phyloP scores from a whole-genome alignment of 2,329 filamentous ascomycete species.

The Thelonectria discophora region DNA sequence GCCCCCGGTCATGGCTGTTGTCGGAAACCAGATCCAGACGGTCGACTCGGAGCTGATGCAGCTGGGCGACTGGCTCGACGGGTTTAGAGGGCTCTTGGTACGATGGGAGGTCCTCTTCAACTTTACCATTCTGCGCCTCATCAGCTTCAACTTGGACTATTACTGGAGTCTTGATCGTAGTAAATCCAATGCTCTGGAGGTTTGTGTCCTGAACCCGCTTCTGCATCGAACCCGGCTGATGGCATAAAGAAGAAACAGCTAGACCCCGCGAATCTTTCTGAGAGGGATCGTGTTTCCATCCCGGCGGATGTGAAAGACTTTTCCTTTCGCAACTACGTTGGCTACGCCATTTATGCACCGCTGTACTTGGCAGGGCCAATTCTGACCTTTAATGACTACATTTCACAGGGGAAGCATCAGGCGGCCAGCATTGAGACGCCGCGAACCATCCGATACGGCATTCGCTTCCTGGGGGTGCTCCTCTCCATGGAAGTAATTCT shows the following conservation, averaged over 20 bases:
- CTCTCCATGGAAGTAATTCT: constrained; percentile 91
- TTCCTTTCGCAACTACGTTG: constrained; percentile 85
- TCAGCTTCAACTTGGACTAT: constrained; percentile 97
- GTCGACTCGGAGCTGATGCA: constrained; percentile 58
- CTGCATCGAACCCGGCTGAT: constrained; percentile 60
- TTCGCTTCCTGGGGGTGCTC: constrained; percentile 82
- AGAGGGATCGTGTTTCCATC: constrained; percentile 83
- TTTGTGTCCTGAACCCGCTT: constrained; percentile 58
- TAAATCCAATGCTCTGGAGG: constrained; percentile 77
- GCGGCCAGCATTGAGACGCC: constrained; percentile 73
- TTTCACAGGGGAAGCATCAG: constrained; percentile 82
- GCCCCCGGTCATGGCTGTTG: constrained; percentile 46
- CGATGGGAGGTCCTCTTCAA: constrained; percentile 99
- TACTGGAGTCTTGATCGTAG: constrained; percentile 84
- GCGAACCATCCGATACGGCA: constrained; percentile 81
- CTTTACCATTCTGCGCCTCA: constrained; percentile 87
- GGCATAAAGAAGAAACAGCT: constrained; percentile 94
- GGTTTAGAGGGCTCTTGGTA: constrained; percentile 81
- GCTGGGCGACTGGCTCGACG: constrained; percentile 79
- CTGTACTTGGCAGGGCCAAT: constrained; percentile 94
- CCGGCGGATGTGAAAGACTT: constrained; percentile 78
- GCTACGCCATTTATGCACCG: constrained; percentile 89
- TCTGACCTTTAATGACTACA: constrained; percentile 97
- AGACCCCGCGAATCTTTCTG: constrained; percentile 85
- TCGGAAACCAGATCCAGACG: constrained; percentile 26